Conservation (phyloP, 2,329 filamentous ascomycete genomes). For the Ceratocystis destructans region DNA sequence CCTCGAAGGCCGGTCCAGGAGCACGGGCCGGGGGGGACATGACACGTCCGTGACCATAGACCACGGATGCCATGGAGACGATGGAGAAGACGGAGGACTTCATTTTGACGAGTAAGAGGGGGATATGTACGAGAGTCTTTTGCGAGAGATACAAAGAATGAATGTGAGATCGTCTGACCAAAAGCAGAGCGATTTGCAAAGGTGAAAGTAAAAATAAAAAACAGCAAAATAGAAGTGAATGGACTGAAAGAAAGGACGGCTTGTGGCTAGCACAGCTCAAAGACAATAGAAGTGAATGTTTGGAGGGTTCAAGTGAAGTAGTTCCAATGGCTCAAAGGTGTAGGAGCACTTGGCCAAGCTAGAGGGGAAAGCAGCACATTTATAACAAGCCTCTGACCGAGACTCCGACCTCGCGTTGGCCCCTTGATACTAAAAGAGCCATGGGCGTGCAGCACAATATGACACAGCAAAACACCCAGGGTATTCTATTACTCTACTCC, state of each 20-base stretch:
- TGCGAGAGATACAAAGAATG: neutral
- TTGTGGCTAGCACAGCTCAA: constrained; percentile 14
- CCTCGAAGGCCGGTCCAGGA: constrained; percentile 31
- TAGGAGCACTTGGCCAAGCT: neutral
- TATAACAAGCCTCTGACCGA: neutral
- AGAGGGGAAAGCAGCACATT: neutral
- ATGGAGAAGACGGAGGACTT: constrained; percentile 13
- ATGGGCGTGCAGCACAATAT: neutral
- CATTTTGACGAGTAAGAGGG: constrained; percentile 13
- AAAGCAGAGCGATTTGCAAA: constrained; percentile 4
- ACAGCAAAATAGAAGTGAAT: constrained; percentile 2
- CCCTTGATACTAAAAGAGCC: neutral
- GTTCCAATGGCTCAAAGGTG: neutral
- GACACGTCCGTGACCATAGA: constrained; percentile 34
- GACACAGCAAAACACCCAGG: neutral
- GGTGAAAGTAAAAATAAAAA: neutral
- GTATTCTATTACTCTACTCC: neutral
- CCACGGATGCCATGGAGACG: constrained; percentile 20
- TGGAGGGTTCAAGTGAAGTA: constrained; percentile 4
- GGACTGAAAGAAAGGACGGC: constrained; percentile 12
- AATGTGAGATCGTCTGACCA: constrained; percentile 9
- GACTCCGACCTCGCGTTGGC: neutral
- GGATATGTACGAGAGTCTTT: neutral
- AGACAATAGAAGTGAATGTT: neutral
- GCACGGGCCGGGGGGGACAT: constrained; percentile 30